Conservation (phyloP, 2,329 filamentous ascomycete species). For the Sporothrix globosa region DNA sequence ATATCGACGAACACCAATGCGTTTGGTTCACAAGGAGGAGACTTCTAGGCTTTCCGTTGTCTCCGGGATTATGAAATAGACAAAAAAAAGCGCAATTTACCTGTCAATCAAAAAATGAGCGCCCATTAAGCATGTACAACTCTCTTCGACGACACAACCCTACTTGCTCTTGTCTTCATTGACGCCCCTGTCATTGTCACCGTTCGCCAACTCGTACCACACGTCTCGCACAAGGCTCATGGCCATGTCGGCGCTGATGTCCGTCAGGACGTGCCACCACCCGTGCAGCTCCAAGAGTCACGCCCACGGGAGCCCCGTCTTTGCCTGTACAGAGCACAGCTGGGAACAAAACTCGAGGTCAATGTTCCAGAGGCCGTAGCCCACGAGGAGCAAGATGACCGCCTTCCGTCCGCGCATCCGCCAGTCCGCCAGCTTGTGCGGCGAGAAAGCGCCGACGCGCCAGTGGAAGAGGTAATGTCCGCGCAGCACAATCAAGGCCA, state of each 20-base stretch:
- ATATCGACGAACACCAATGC: too few relatives aligned
- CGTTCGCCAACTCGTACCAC: slow-evolving; percentile 12
- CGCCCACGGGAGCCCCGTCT: slow-evolving; percentile 57
- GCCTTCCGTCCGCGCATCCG: slow-evolving; percentile 40
- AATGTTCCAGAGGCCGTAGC: slow-evolving; percentile 60
- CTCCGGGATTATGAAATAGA: too few relatives aligned
- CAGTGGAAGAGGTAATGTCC: slow-evolving; percentile 44
- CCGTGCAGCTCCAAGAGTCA: slow-evolving; percentile 62
- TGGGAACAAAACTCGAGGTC: slow-evolving; percentile 57
- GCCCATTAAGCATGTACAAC: too few relatives aligned
- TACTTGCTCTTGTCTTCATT: not conserved
- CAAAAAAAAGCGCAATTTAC: too few relatives aligned
- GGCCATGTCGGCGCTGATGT: slow-evolving; percentile 52
- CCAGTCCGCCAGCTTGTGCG: slow-evolving; percentile 40
- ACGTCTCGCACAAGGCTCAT: slow-evolving; percentile 45
- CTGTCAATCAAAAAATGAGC: too few relatives aligned
- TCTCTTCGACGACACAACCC: not conserved
- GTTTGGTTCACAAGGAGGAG: too few relatives aligned
- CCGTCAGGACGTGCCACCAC: slow-evolving; percentile 66
- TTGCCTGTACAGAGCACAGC: slow-evolving; percentile 50
- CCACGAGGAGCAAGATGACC: slow-evolving; percentile 46
- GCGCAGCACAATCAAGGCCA: slow-evolving; percentile 43
- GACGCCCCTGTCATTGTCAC: not conserved
- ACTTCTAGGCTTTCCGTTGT: too few relatives aligned
- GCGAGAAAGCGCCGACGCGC: slow-evolving; percentile 38